Evolutionary conservation across 108 stramenopile genomes (phyloP), one percentile per base, ranked within the genome.

Genomic region (Discostella stelligeroides): DNA sequence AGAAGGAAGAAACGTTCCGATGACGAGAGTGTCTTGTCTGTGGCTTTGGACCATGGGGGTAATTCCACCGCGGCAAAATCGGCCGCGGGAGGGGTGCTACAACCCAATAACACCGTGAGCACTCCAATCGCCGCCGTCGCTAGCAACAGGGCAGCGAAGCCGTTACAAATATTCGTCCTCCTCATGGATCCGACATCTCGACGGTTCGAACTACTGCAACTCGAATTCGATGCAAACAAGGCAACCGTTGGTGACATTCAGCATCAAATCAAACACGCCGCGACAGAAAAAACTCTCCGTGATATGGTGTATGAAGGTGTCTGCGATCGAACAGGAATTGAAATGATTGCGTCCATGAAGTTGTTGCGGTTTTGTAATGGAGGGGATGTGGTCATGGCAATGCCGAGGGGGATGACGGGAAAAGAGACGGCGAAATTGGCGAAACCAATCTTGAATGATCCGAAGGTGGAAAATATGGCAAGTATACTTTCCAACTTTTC

Each of bases 151-250:
- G 6, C 47, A n/a, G 51, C 61, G 1, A 63, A 73, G 42, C 70
- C 77, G 7, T 83, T 91, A 37, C 85, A 89, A 61, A 71, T 94
- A 8, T 70, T 94, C 30, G 69, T 94, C 7, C 84, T 94, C 41
- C 63, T 94, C 15, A 85, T 94, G 88, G 90, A 94, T 42, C 90
- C 88, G 12, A 60, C 50, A 7, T 82, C 88, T 10, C 87, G 87
- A 27, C 83, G 86, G 23, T 94, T 94, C 66, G 92, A 94, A 66
- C 63, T 94, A 5, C 73, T 94, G 34, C 92, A 94, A 66, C 85
- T 94, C 18, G 92, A 94, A 73, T 94, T 94, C 71, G 88, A 94
- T 50, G 86, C 88, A 28, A 25, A 63, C 23, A 82, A 86, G 54
- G 90, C 92, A 2, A 63, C 78, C 15, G 85, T 88, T 0, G 62